Evolutionary conservation across 2,329 filamentous ascomycete genomes (phyloP), one percentile per base, ranked within the genome.

Genomic region (Apiospora hydei): DNA sequence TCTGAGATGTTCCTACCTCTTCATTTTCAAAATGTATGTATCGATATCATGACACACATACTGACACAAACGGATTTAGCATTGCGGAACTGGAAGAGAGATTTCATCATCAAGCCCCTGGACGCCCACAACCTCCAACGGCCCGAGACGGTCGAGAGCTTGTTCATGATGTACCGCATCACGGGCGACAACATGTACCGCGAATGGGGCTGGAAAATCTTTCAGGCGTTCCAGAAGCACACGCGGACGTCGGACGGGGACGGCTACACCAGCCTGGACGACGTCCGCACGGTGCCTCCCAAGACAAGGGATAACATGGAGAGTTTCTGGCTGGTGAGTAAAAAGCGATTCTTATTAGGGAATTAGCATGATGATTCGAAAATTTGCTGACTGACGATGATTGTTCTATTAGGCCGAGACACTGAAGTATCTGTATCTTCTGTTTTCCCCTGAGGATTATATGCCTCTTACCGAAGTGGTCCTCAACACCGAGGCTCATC

Each of bases 151-250:
- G 92, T 98, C n/a, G 96, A 99, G 84, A 95, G 92, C 72, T 85
- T 99, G 73, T 95, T 99, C 79, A 98, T 98, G 85, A 97, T 99
- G 95, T 99, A 96, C 93, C 92, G 96, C 74, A 97, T 99, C 81
- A 99, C 96, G 0, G 94, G 93, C 41, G 95, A 99, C 74, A 86
- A 89, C 57, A 92, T 90, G 75, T 99, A 99, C 83, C 90, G 96
- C 41, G 91, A 98, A 78, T 98, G 96, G 96, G 96, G 96, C 18
- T 99, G 96, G 96, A 92, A 98, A 77, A 98, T 99, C 92, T 99
- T 99, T 85, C 91, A 94, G 81, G 91, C 92, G 0, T 99, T 99
- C 80, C 87, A 96, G 82, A 92, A 94, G 78, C 89, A 98, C 82
- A 97, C 94, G 0, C 90, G 92, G 8, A 93, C 98, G 2, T 87